Percentiles rank a stretch among this genome's conserved stretches.
Evolutionary conservation across 163 green algal genomes (phyloP).

Genomic region (Picocystis sp.): DNA sequence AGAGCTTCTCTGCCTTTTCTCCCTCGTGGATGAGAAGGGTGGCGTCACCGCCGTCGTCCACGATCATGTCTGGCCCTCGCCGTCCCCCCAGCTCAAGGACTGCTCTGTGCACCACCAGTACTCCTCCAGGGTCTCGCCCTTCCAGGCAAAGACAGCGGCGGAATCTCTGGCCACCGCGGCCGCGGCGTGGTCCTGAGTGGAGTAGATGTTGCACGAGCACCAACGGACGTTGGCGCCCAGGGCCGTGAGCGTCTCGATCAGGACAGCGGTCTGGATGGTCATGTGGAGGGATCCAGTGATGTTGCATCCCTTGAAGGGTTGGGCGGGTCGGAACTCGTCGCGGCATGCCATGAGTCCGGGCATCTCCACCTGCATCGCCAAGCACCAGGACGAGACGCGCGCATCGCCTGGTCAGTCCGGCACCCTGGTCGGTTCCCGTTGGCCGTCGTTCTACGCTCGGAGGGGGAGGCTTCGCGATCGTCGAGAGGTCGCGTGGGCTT

Average conservation of each 20-base stretch:
- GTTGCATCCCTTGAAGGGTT: constrained; percentile 87
- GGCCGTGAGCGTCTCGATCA: constrained; percentile 93
- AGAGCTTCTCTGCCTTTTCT: constrained; percentile 86
- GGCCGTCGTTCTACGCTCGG: no score
- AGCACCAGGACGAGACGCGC: no score
- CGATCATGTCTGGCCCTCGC: constrained; percentile 78
- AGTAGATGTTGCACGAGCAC: constrained; percentile 97
- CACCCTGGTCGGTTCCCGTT: no score
- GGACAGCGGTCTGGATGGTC: constrained; percentile 97
- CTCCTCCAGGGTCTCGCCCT: constrained; percentile 98
- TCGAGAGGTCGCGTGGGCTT: no score
- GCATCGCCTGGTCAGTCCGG: no score
- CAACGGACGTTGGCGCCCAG: constrained; percentile 81
- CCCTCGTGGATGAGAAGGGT: constrained; percentile 99
- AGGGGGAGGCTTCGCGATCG: no score
- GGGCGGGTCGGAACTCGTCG: constrained; percentile 74
- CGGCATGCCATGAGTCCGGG: constrained; percentile 89
- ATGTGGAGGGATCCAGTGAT: constrained; percentile 98
- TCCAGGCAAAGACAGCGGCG: constrained; percentile 91
- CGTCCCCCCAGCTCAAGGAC: constrained; percentile 71
- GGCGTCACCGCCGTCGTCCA: constrained; percentile 95
- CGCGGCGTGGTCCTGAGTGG: constrained; percentile 94
- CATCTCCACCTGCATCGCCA: constrained; percentile 44
- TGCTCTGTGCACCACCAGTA: constrained; percentile 99
- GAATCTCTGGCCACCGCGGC: constrained; percentile 89